phyloP scores from a whole-genome alignment of 768 basidiomycete genomes.

The Boletus reticulatus region DNA sequence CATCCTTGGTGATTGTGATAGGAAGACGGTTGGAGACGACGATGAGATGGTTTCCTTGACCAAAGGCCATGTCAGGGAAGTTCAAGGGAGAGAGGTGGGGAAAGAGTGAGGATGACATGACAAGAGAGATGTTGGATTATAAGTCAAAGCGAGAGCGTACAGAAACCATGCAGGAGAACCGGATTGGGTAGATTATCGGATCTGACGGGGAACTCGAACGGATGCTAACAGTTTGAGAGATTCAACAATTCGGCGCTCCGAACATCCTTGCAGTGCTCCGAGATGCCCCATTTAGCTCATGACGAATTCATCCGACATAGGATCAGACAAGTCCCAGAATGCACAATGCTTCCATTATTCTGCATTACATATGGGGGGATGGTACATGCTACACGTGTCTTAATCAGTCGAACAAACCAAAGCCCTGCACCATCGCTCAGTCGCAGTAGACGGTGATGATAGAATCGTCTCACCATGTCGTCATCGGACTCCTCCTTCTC shows the following conservation, averaged over 20 bases:
- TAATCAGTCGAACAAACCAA: conserved; percentile 85
- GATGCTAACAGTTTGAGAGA: neutral
- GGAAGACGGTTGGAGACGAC: conserved; percentile 96
- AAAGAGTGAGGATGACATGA: conserved; percentile 29
- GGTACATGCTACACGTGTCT: conserved; percentile 15
- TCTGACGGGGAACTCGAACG: conserved; percentile 6
- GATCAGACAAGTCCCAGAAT: neutral
- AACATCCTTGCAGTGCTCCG: conserved; percentile 6
- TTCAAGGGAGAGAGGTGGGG: conserved; percentile 26
- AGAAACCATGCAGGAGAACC: conserved; percentile 24
- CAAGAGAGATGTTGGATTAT: conserved; percentile 18
- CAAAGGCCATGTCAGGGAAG: conserved; percentile 43
- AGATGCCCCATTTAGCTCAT: neutral
- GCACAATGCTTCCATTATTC: conserved; percentile 14
- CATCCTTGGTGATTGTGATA: conserved; percentile 94
- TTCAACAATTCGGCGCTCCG: conserved; percentile 3
- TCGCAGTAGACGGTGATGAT: neutral
- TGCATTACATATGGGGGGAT: conserved; percentile 21
- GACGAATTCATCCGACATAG: too few relatives aligned
- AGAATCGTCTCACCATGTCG: conserved; percentile 65
- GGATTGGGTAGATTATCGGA: conserved; percentile 36
- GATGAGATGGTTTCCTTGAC: conserved; percentile 71
- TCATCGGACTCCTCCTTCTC: conserved; percentile 87
- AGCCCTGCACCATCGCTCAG: conserved; percentile 55
- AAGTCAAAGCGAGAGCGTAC: conserved; percentile 16